Conservation (phyloP, 768 basidiomycete genomes). For the Amanita rubescens region DNA sequence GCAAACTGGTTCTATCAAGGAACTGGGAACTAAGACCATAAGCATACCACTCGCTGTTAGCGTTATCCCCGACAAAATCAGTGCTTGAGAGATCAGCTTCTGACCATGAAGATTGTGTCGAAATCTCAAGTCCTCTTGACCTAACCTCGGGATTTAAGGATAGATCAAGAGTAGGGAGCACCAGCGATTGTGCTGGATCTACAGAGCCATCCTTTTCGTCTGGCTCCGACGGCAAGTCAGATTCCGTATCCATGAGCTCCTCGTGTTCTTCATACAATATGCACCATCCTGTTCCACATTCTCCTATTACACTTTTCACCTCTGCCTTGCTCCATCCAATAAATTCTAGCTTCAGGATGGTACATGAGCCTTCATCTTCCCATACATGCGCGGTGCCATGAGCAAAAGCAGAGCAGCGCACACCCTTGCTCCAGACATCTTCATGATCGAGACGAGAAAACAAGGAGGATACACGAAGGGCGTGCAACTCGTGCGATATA, state of each 20-base stretch:
- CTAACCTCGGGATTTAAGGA: background rate
- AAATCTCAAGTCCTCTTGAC: background rate
- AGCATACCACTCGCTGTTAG: background rate
- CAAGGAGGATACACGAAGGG: constrained; percentile 56
- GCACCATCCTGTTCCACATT: constrained; percentile 72
- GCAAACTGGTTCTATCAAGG: background rate
- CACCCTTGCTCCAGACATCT: constrained; percentile 58
- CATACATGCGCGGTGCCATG: constrained; percentile 22
- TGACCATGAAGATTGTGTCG: background rate
- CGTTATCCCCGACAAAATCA: background rate
- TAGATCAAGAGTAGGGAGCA: constrained; percentile 55
- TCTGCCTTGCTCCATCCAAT: constrained; percentile 63
- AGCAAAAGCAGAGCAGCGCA: constrained; percentile 56
- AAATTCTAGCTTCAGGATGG: constrained; percentile 62
- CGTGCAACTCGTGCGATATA: constrained; percentile 44
- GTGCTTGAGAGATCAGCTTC: background rate
- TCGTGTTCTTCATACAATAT: constrained; percentile 47
- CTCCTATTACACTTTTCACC: constrained; percentile 63
- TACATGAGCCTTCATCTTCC: constrained; percentile 46
- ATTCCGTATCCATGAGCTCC: constrained; percentile 18
- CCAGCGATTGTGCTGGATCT: constrained; percentile 60
- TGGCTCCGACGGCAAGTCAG: constrained; percentile 16
- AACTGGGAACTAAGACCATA: constrained; percentile 3
- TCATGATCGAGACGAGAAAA: constrained; percentile 66
- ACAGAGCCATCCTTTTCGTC: constrained; percentile 25